A percentile compares a stretch with the other conserved stretches of the same genome.
Evolutionary conservation across 208 protist genomes (phyloP).

Genomic region (Trichomonas tenax): DNA sequence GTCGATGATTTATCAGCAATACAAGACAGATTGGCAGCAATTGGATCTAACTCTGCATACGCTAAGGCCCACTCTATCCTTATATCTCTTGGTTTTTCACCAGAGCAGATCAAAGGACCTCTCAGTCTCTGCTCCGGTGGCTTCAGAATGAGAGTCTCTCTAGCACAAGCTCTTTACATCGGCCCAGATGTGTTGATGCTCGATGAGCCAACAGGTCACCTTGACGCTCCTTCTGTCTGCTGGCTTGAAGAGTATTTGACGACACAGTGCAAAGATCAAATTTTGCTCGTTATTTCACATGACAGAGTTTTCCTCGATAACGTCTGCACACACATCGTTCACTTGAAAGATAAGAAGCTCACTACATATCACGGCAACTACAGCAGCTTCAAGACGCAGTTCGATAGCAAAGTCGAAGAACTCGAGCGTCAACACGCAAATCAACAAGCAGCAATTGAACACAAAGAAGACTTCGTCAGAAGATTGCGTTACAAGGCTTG

Average conservation of each 20-base stretch:
- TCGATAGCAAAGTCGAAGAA: not conserved
- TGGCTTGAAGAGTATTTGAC: slow-evolving; percentile 17
- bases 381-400: slow-evolving; percentile 20
- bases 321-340: slow-evolving; percentile 37
- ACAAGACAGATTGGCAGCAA: not conserved
- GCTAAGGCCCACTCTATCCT: not conserved
- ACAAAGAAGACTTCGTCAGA: not conserved
- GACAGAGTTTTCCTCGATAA: slow-evolving; percentile 36
- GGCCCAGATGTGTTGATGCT: slow-evolving; percentile 31
- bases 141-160: not conserved
- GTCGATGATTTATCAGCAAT: not conserved
- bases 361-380: slow-evolving; percentile 37
- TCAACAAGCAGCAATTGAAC: not conserved
- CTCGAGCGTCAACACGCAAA: not conserved
- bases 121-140: not conserved
- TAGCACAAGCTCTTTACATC: slow-evolving; percentile 30
- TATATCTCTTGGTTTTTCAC: not conserved
- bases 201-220: slow-evolving; percentile 22
- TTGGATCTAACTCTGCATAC: not conserved
- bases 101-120: not conserved
- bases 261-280: not conserved
- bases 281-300: slow-evolving; percentile 25
- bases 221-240: not conserved
- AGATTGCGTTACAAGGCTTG: slow-evolving; percentile 39
- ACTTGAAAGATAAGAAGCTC: slow-evolving; percentile 35